A percentile compares a stretch with the other conserved stretches of the same genome.
Conservation (phyloP, 805 yeast genomes). For the Diddensiella santjacobensis region DNA sequence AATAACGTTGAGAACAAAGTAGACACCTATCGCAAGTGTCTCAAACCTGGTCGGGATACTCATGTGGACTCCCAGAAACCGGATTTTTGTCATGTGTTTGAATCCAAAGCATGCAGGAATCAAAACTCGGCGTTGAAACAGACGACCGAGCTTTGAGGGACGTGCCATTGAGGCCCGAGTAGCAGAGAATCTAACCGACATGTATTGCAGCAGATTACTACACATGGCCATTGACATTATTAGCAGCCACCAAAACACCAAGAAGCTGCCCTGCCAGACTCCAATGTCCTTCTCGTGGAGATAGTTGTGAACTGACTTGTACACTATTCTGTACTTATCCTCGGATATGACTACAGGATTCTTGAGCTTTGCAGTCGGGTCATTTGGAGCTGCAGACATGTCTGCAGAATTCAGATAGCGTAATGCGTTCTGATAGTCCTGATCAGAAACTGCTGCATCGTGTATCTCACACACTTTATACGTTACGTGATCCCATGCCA, state of each 20-base stretch:
- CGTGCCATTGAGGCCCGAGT: conserved; percentile 23
- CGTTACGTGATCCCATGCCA: conserved; percentile 32
- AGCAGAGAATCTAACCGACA: conserved; percentile 24
- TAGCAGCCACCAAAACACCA: conserved; percentile 31
- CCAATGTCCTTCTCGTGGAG: conserved; percentile 28
- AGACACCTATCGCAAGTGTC: conserved; percentile 39
- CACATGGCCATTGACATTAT: conserved; percentile 19
- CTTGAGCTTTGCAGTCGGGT: conserved; percentile 3
- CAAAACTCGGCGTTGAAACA: conserved; percentile 29
- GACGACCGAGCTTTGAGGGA: conserved; percentile 17
- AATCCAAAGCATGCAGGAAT: conserved; percentile 37
- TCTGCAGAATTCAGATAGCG: conserved; percentile 20
- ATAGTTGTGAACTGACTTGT: conserved; percentile 16
- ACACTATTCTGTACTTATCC: conserved; percentile 8
- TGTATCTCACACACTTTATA: conserved; percentile 25
- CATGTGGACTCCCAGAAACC: conserved; percentile 24
- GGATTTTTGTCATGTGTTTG: conserved; percentile 30
- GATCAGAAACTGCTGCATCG: conserved; percentile 17
- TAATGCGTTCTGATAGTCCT: conserved; percentile 12
- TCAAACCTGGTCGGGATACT: conserved; percentile 55
- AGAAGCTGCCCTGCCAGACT: conserved; percentile 31
- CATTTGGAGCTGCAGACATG: conserved; percentile 13
- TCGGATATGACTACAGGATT: conserved; percentile 14
- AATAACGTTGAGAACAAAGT: conserved; percentile 36
- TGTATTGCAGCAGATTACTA: conserved; percentile 9